Base-by-base conservation (phyloP, 306 rosid genomes). In the Arachis stenosperma region DNA sequence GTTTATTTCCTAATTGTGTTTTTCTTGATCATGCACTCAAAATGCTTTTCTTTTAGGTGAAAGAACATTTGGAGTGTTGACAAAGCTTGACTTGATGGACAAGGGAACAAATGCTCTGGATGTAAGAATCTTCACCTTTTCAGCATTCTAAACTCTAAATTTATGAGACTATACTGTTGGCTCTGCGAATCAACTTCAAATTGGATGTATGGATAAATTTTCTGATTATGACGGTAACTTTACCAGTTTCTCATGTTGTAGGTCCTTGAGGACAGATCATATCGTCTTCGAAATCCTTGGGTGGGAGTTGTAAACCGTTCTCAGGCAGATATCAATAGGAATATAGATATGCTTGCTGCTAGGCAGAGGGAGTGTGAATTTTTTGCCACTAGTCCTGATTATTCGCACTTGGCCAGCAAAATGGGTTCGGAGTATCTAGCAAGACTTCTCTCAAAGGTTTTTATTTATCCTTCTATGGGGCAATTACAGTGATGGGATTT, bases 401-500 rank as follows among this genome's bases (percentile, higher is more conserved):
- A 91, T 63, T 88, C 98, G 33, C 99, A 94, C 81, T 83, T 94
- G 53, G 78, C 90, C 56, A 87, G 78, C 83, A 87, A 83, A 86
- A 91, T 94, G 99, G 99, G 99, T 36, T 91, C 99, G 1, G 97
- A 94, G 78, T 94, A 94, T 88, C 95, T 94, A 53, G 99, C 99
- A 46, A 91, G 85, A 78, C 91, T 94, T 84, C 88, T 94, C 67
- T 91, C 99, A 0, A 84, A 88, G 99, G 99, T 94, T 78, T 86
- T 55, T 51, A 13, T 68, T 58, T 66, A 69, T 30, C 62, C 51
- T 57, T n/a, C 65, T 68, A 14, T 46, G 43, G 4, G 15, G 61
- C 40, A 33, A 30, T 61, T 48, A 46, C 51, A 15, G 44, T 66
- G 63, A 57, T 73, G 83, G 55, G 27, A 22, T 22, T 22, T 22